These are phyloP conservation scores for Corymbia maculata DNA, from an alignment of 345 rosid species.

Conservation along the genomic window DNA sequence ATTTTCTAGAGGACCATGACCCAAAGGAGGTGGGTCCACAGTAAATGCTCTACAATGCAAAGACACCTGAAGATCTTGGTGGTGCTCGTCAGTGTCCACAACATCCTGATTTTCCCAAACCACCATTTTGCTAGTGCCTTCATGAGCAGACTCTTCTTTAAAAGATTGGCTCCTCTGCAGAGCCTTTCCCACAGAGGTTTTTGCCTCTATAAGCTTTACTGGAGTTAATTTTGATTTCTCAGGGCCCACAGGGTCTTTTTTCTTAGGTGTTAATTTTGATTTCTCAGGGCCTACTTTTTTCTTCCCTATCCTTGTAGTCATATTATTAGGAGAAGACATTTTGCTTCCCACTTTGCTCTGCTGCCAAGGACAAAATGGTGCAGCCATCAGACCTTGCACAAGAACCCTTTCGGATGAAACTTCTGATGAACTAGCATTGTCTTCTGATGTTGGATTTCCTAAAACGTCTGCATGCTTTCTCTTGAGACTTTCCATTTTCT, in stretches of 20 bases:
- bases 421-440: neutral
- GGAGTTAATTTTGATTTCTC: slow-evolving; percentile 3
- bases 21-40: slow-evolving; percentile 46
- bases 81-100: slow-evolving; percentile 1
- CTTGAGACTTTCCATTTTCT: slow-evolving; percentile 2
- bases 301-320: slow-evolving; percentile 21
- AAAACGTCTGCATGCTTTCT: slow-evolving; percentile 5
- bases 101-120: neutral
- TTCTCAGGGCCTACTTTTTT: neutral
- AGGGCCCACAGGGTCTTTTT: neutral
- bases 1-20: slow-evolving; percentile 6
- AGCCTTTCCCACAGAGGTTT: neutral
- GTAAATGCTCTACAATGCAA: slow-evolving; percentile 1
- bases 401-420: neutral
- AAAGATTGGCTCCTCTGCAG: neutral
- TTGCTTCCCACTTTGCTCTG: slow-evolving; percentile 2
- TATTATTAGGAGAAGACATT: slow-evolving; percentile 2
- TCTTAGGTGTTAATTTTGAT: slow-evolving; percentile 2
- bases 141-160: neutral
- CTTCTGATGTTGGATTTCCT: neutral
- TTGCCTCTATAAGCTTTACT: slow-evolving; percentile 1
- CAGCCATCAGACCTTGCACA: slow-evolving; percentile 27
- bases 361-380: slow-evolving; percentile 4
- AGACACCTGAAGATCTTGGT: neutral
- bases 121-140: neutral